Conservation (phyloP, 805 yeast genomes). For the Wickerhamomyces bovis region DNA sequence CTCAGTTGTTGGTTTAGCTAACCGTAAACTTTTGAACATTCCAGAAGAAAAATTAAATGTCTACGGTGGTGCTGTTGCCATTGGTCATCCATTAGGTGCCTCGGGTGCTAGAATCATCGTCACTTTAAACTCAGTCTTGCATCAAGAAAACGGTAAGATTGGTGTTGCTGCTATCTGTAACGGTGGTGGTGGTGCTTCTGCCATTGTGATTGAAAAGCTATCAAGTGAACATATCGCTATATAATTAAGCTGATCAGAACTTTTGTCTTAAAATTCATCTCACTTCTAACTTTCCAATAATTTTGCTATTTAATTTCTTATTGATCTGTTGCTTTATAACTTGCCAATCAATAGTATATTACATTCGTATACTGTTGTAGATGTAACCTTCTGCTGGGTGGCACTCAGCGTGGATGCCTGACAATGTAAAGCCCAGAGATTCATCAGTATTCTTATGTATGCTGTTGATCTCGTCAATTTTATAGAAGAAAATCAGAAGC, state of each 20-base stretch:
- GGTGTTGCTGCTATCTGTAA: conserved; percentile 98
- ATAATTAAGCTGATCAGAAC: conserved; percentile 4
- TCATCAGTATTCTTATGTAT: too few species aligned
- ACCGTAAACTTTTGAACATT: conserved; percentile 61
- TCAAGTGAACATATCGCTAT: conserved; percentile 24
- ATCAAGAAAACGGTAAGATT: conserved; percentile 78
- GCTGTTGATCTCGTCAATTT: too few species aligned
- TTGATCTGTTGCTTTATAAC: neutral
- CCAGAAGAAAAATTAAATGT: conserved; percentile 69
- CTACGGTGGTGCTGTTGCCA: conserved; percentile 94
- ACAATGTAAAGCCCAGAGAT: too few species aligned
- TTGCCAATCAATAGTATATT: neutral
- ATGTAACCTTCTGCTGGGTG: too few species aligned
- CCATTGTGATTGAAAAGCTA: conserved; percentile 76
- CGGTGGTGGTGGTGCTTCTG: conserved; percentile 99
- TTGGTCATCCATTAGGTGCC: conserved; percentile 93
- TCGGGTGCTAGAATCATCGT: conserved; percentile 94
- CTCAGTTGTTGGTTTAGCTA: conserved; percentile 92
- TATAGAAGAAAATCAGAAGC: too few species aligned
- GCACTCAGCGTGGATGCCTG: too few species aligned
- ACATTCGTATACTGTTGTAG: neutral
- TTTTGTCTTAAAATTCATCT: neutral
- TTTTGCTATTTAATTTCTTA: neutral
- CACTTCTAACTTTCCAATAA: neutral
- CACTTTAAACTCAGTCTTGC: conserved; percentile 73